Evolutionary conservation across 345 rosid species (phyloP).

Genomic region (Syzygium oleosum): DNA sequence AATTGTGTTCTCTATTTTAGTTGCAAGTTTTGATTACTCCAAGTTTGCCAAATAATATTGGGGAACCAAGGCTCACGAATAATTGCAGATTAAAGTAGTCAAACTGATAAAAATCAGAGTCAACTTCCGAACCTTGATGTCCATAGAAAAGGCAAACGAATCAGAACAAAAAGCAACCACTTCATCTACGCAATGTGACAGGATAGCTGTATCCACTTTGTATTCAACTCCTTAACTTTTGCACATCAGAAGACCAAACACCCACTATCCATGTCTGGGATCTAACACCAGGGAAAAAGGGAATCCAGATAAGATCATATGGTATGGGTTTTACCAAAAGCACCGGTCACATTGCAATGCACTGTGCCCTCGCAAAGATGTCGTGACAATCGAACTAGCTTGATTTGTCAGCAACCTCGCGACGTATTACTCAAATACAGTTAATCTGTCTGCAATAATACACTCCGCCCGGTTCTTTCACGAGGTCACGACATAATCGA

Average conservation of each 20-base stretch:
- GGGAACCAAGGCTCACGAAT: neutral
- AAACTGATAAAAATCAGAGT: constrained; percentile 6
- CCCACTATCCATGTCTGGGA: constrained; percentile 62
- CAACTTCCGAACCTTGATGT: constrained; percentile 41
- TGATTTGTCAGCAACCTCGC: constrained; percentile 41
- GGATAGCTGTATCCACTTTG: constrained; percentile 53
- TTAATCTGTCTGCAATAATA: constrained; percentile 44
- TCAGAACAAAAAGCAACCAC: constrained; percentile 64
- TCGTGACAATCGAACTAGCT: constrained; percentile 22
- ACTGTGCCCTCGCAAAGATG: neutral
- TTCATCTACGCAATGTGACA: constrained; percentile 34
- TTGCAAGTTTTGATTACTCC: neutral
- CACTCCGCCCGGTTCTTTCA: constrained; percentile 22
- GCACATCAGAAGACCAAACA: constrained; percentile 36
- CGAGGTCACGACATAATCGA: constrained; percentile 30
- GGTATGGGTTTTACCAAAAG: constrained; percentile 11
- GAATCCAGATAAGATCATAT: neutral
- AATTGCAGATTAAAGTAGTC: neutral
- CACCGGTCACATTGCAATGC: constrained; percentile 13
- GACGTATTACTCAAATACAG: constrained; percentile 26
- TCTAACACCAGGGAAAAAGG: constrained; percentile 19
- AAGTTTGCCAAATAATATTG: neutral
- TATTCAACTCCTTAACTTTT: constrained; percentile 55
- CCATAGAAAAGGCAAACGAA: constrained; percentile 76
- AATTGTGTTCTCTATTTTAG: neutral